Evolutionary conservation across 352 stramenopile genomes (phyloP).

Genomic region (Aphanomyces stellatus): DNA sequence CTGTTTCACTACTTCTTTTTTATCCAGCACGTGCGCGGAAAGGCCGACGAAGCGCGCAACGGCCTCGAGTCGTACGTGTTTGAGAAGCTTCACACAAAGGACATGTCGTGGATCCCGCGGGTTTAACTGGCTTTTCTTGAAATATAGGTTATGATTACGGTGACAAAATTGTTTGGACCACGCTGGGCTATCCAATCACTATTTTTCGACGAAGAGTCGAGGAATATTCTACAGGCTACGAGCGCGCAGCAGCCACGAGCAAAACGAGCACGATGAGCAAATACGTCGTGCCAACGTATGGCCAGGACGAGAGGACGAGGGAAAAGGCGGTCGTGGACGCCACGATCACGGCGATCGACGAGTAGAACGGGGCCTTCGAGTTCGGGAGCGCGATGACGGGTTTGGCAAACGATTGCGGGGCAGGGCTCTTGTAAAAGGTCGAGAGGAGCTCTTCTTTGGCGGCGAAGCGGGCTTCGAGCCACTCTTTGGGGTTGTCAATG

Average conservation of each 20-base stretch:
- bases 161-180: too few relatives aligned
- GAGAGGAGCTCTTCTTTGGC: slow-evolving; percentile 64
- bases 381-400: background rate
- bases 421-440: slow-evolving; percentile 49
- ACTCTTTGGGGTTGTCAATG: slow-evolving; percentile 20
- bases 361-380: background rate
- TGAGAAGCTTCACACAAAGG: slow-evolving; percentile 16
- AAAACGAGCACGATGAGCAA: background rate
- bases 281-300: slow-evolving; percentile 10
- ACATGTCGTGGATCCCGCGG: slow-evolving; percentile 20
- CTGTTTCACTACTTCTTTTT: slow-evolving; percentile 21
- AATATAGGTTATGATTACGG: too few relatives aligned
- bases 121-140: too few relatives aligned
- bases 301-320: background rate
- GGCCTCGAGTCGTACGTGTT: slow-evolving; percentile 15
- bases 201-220: too few relatives aligned
- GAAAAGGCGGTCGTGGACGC: background rate
- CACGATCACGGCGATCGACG: background rate
- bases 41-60: slow-evolving; percentile 15
- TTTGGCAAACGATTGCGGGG: slow-evolving; percentile 33
- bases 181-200: too few relatives aligned
- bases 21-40: slow-evolving; percentile 8
- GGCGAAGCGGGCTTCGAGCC: slow-evolving; percentile 34
- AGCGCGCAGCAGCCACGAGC: background rate
- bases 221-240: background rate